A percentile compares a stretch with the other conserved stretches of the same genome.
Conservation (phyloP, 352 stramenopile species). For the Pythium insidiosum region DNA sequence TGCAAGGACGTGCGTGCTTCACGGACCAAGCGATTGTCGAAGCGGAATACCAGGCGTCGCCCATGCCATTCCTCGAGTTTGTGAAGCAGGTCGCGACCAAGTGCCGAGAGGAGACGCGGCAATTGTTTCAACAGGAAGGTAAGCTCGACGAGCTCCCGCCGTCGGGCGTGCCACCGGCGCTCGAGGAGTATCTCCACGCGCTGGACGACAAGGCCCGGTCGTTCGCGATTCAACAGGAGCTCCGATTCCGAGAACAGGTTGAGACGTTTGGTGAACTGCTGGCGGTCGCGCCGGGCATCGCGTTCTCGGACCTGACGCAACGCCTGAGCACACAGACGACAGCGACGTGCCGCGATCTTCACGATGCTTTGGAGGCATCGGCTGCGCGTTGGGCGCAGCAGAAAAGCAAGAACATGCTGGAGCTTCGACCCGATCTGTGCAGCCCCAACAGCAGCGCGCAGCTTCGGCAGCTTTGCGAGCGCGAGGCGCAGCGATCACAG, state of each 20-base stretch:
- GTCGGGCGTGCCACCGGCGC: constrained; percentile 47
- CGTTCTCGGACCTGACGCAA: constrained; percentile 27
- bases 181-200: constrained; percentile 64
- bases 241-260: constrained; percentile 50
- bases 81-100: constrained; percentile 42
- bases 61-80: constrained; percentile 36
- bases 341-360: constrained; percentile 7
- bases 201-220: constrained; percentile 49
- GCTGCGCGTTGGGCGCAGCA: constrained; percentile 30
- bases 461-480: constrained; percentile 42
- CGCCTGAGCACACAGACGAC: constrained; percentile 18
- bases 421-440: constrained; percentile 65
- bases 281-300: constrained; percentile 31
- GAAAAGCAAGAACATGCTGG: constrained; percentile 37
- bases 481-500: constrained; percentile 34
- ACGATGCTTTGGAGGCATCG: constrained; percentile 20
- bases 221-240: constrained; percentile 49
- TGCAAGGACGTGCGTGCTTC: constrained; percentile 13
- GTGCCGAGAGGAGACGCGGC: constrained; percentile 48
- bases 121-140: constrained; percentile 48
- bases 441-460: constrained; percentile 53
- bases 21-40: constrained; percentile 32
- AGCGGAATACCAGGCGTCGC: constrained; percentile 20
- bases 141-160: constrained; percentile 58
- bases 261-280: constrained; percentile 50